A percentile compares a stretch with the other conserved stretches of the same genome.
These are phyloP conservation scores for Erysimum cheiranthoides DNA, from an alignment of 345 rosid species.

Conservation along the genomic window DNA sequence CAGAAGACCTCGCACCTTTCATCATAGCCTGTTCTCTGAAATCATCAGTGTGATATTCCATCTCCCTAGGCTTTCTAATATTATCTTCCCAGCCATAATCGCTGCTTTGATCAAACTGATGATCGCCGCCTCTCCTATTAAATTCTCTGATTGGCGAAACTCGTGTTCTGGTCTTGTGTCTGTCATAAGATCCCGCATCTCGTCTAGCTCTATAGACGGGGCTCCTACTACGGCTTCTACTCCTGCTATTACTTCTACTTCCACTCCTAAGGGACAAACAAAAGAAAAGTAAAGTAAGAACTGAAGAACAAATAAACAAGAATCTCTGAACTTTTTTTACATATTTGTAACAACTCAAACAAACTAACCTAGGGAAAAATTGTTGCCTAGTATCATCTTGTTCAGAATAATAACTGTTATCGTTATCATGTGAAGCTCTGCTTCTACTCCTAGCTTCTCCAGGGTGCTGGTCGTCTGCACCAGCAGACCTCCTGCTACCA, in stretches of 20 bases:
- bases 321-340: not conserved
- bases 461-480: conserved; percentile 39
- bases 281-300: conserved; percentile 19
- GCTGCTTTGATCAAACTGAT: conserved; percentile 53
- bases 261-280: conserved; percentile 23
- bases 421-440: conserved; percentile 58
- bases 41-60: conserved; percentile 56
- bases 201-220: conserved; percentile 63
- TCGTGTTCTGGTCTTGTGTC: conserved; percentile 61
- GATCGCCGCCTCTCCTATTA: conserved; percentile 64
- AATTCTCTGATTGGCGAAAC: conserved; percentile 64
- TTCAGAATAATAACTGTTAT: conserved; percentile 38
- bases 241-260: conserved; percentile 59
- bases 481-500: conserved; percentile 54
- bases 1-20: conserved; percentile 49
- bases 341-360: not conserved
- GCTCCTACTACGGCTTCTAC: conserved; percentile 76
- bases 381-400: conserved; percentile 40
- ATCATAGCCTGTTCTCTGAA: conserved; percentile 48
- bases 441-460: conserved; percentile 58
- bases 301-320: not conserved
- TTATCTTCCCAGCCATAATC: conserved; percentile 63
- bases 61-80: conserved; percentile 53
- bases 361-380: conserved; percentile 43
- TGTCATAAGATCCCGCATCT: conserved; percentile 66